These are phyloP conservation scores for Paecilomyces sp. DNA, from an alignment of 2,329 filamentous ascomycete species.

Conservation along the genomic window DNA sequence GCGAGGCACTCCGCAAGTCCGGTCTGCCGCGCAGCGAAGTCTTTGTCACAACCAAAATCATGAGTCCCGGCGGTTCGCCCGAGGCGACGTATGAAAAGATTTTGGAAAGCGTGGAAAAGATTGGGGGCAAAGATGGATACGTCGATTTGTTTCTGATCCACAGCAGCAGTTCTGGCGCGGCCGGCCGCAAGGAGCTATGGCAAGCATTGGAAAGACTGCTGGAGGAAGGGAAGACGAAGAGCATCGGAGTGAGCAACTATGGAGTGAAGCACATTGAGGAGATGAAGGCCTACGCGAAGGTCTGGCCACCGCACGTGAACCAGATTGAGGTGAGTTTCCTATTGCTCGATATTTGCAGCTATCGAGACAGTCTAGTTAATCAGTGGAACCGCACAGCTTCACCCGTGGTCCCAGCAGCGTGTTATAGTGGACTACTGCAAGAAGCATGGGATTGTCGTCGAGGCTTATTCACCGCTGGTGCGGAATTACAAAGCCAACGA, in stretches of 20 bases:
- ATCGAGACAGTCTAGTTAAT: not conserved
- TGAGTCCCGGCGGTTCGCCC: slow-evolving; percentile 45
- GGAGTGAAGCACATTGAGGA: slow-evolving; percentile 62
- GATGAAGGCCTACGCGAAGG: slow-evolving; percentile 57
- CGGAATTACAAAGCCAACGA: slow-evolving; percentile 67
- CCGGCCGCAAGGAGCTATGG: slow-evolving; percentile 57
- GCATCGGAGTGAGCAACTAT: slow-evolving; percentile 69
- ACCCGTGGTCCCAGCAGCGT: slow-evolving; percentile 64
- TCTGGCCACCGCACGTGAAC: slow-evolving; percentile 65
- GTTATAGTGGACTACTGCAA: slow-evolving; percentile 51
- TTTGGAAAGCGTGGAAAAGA: slow-evolving; percentile 56
- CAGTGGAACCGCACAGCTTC: slow-evolving; percentile 43
- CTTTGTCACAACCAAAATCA: slow-evolving; percentile 66
- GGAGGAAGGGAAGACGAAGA: slow-evolving; percentile 52
- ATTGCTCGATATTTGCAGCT: slow-evolving; percentile 14
- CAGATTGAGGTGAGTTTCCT: slow-evolving; percentile 58
- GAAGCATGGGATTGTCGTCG: slow-evolving; percentile 44
- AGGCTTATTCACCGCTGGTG: slow-evolving; percentile 50
- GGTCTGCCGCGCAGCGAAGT: slow-evolving; percentile 48
- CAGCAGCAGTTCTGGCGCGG: slow-evolving; percentile 49
- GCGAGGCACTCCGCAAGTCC: slow-evolving; percentile 53
- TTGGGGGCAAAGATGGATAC: slow-evolving; percentile 54
- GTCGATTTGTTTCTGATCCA: slow-evolving; percentile 68
- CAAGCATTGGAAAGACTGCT: slow-evolving; percentile 56
- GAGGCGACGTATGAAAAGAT: slow-evolving; percentile 55